These are phyloP conservation scores for Starmera dryadoides DNA, from an alignment of 805 yeast genomes.

Conservation along the genomic window DNA sequence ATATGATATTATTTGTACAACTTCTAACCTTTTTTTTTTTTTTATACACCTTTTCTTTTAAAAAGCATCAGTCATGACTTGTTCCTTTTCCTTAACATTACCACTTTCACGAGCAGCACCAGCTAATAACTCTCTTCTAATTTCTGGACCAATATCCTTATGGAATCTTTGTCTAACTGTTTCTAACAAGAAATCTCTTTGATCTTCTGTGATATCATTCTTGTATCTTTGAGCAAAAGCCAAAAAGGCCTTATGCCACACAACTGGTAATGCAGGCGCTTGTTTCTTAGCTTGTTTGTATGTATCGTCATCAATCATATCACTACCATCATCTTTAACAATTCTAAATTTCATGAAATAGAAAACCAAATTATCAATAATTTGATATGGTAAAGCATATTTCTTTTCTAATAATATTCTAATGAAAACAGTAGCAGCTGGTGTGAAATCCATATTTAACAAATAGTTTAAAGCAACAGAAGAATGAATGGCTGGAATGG, in stretches of 20 bases:
- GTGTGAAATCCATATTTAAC: constrained; percentile 73
- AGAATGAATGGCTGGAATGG: constrained; percentile 92
- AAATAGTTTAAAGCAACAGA: constrained; percentile 90
- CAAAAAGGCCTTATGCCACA: constrained; percentile 95
- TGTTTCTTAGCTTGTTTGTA: constrained; percentile 26
- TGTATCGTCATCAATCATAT: constrained; percentile 31
- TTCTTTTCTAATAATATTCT: constrained; percentile 86
- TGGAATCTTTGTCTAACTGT: constrained; percentile 88
- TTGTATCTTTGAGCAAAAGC: constrained; percentile 94
- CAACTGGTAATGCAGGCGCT: constrained; percentile 69
- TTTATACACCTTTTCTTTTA: constrained; percentile 1
- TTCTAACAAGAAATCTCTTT: constrained; percentile 87
- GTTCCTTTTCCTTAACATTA: constrained; percentile 17
- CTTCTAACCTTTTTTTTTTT: too few species aligned
- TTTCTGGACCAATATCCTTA: constrained; percentile 85
- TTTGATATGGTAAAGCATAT: constrained; percentile 95
- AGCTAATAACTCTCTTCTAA: constrained; percentile 85
- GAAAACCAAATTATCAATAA: constrained; percentile 88
- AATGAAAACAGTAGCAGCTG: constrained; percentile 86
- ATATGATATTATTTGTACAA: background rate
- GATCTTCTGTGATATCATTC: constrained; percentile 98
- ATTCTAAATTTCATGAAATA: constrained; percentile 88
- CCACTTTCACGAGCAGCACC: constrained; percentile 58
- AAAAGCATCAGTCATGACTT: constrained; percentile 25
- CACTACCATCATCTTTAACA: constrained; percentile 32